Base-by-base conservation (phyloP, 139 green algal species). In the Coelastrella sp. region DNA sequence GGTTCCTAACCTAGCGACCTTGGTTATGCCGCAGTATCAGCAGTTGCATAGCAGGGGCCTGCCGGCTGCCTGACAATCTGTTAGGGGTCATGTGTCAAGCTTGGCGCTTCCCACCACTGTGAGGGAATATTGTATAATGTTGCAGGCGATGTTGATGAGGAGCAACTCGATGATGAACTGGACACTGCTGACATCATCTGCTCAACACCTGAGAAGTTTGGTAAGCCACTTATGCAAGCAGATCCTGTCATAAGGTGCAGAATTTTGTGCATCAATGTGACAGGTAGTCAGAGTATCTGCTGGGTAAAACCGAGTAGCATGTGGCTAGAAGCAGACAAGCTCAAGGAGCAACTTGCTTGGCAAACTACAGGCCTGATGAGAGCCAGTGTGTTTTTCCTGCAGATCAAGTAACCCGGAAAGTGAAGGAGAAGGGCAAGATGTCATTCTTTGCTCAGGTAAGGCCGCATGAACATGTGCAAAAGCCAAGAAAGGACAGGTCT, bases 161-260 rank as follows among this genome's bases (percentile, higher is more conserved):
- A 97, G 64, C 92, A 91, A 6, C 91, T 95, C 6, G 78, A 73
- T 2, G 23, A 87, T 4, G 90, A 94, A 4, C 87, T 99, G 7
- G 92, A 97, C n/a, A 16, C 71, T 4, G 95, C 96, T 4, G 96
- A 98, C 94, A 94, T 99, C 87, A 97, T 99, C 19, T 94, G 95
- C 91, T 93, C 94, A 22, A 99, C 96, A 17, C 97, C 96, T 5
- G 97, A 99, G 87, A 98, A 98, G 91, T 96, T 99, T 92, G 96
- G 92, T 96, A 32, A 85, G 92, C 75, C 61, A 76, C 5, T 6
- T 32, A 32, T n/a, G 68, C 68, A 76, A 71, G 61, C 61, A 71
- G 10, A 71, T 71, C 10, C 61, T 71, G 61, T 71, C 11, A 71
- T 71, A 47, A 2, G 1, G 32, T 47, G 32, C 32, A 47, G 32